Evolutionary conservation across 108 stramenopile species (phyloP), one percentile per base, ranked within the genome.

Genomic region (Fistulifera pelliculosa): DNA sequence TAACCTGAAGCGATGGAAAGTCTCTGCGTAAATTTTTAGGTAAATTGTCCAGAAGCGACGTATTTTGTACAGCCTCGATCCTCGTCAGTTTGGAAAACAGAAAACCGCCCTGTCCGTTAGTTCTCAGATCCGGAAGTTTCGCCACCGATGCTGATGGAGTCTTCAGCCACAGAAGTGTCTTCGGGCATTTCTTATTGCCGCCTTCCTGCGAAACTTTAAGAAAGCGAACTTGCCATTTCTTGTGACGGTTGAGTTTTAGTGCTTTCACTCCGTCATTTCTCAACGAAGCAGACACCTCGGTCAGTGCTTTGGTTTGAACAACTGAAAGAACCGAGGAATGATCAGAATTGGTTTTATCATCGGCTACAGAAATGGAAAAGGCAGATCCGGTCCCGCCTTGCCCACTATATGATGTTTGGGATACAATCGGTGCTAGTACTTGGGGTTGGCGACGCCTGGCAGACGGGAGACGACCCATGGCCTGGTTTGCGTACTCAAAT

Each of bases 181-280:
- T 47, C 5, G 44, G 44, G 21, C 44, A 47, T 18, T 47, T 47
- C 31, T 3, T 35, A 35, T 35, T 35, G 8, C 31, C 31, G 31
- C n/a, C n/a, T n/a, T 81, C 80, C 60, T 73, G 71, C 23, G 80
- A 77, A 25, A 81, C 71, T 28, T 73, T 77, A 6, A 81, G 63
- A 51, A 69, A 61, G 18, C 76, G 62, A 26, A 61, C 45, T 49
- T 81, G 80, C 80, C 80, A 81, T 55, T 77, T 75, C 18, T 64
- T 69, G 56, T 81, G 73, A 13, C 76, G 66, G 49, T 75, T 75
- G 10, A 77, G 69, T 53, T 81, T 81, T 41, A 81, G 49, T 15
- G 75, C 76, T 48, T 77, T 74, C 18, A 77, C 53, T 2, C 76
- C 73, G 38, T 63, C 49, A 11, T 68, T 65, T 44, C 51, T 64